These are phyloP conservation scores for Colletotrichum sp. DNA, from an alignment of 2,329 filamentous ascomycete genomes.

Conservation along the genomic window DNA sequence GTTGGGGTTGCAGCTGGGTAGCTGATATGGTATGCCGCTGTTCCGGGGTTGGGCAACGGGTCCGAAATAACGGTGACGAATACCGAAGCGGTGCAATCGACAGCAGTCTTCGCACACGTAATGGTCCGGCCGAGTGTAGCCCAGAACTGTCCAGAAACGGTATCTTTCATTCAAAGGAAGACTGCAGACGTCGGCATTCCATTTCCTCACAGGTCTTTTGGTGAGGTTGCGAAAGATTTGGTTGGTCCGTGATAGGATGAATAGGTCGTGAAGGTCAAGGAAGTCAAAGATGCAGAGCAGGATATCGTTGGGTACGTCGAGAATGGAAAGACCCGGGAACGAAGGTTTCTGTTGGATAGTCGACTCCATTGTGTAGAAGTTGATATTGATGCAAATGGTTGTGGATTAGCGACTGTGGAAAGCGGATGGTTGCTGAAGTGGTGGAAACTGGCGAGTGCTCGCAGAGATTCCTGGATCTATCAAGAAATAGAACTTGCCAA, in stretches of 20 bases:
- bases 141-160: neutral
- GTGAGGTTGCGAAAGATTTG: fast-evolving
- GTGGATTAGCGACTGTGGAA: neutral
- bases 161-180: neutral
- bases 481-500: neutral
- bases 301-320: neutral
- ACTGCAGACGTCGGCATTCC: fast-evolving
- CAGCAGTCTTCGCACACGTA: neutral
- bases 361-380: neutral
- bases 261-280: neutral
- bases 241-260: fast-evolving
- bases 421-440: neutral
- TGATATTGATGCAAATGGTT: neutral
- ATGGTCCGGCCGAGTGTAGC: neutral
- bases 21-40: neutral
- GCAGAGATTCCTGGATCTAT: neutral
- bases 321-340: neutral
- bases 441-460: neutral
- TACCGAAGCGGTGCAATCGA: neutral
- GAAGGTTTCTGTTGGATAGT: neutral
- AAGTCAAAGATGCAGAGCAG: neutral
- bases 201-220: fast-evolving
- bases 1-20: neutral
- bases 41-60: fast-evolving
- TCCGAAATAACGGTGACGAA: fast-evolving